Percentiles rank a stretch among this genome's conserved stretches.
phyloP scores from a whole-genome alignment of 352 stramenopile genomes.

The Phytophthora pseudosyringae region DNA sequence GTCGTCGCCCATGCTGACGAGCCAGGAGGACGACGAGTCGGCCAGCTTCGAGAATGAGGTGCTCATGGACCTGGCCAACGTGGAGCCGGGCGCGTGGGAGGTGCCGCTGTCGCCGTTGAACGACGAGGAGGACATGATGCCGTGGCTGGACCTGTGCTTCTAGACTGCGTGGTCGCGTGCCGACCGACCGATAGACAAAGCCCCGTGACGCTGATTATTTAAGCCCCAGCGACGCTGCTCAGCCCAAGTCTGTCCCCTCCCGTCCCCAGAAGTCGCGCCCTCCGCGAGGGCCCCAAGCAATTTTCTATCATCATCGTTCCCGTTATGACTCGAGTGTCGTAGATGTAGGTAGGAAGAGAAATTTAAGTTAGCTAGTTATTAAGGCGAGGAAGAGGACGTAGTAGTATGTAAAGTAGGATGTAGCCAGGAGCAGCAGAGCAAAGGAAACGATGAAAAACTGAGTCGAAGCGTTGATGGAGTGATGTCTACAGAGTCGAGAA shows the following conservation, averaged over 20 bases:
- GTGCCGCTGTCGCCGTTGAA: constrained; percentile 83
- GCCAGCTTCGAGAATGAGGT: constrained; percentile 70
- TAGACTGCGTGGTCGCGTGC: constrained; percentile 38
- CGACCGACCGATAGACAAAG: constrained; percentile 38
- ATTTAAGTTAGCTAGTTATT: constrained; percentile 48
- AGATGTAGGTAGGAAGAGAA: constrained; percentile 37
- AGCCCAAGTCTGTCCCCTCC: constrained; percentile 21
- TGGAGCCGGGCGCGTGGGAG: constrained; percentile 81
- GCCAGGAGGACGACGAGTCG: constrained; percentile 40
- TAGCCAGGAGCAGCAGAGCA: constrained; percentile 27
- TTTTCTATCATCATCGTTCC: constrained; percentile 39
- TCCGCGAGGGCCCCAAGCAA: constrained; percentile 5
- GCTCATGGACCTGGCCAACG: constrained; percentile 73
- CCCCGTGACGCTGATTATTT: constrained; percentile 50
- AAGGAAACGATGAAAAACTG: constrained; percentile 29
- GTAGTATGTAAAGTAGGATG: constrained; percentile 49
- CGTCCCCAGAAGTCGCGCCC: constrained; percentile 9
- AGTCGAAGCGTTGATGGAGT: constrained; percentile 3
- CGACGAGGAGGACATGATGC: constrained; percentile 85
- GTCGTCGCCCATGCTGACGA: constrained; percentile 28
- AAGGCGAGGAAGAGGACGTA: constrained; percentile 37
- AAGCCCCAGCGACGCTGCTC: constrained; percentile 35
- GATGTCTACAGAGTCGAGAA: background rate
- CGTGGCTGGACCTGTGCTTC: constrained; percentile 86
- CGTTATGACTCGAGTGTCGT: constrained; percentile 38